phyloP scores from a whole-genome alignment of 768 basidiomycete genomes.

The Phanerochaete carnosa region DNA sequence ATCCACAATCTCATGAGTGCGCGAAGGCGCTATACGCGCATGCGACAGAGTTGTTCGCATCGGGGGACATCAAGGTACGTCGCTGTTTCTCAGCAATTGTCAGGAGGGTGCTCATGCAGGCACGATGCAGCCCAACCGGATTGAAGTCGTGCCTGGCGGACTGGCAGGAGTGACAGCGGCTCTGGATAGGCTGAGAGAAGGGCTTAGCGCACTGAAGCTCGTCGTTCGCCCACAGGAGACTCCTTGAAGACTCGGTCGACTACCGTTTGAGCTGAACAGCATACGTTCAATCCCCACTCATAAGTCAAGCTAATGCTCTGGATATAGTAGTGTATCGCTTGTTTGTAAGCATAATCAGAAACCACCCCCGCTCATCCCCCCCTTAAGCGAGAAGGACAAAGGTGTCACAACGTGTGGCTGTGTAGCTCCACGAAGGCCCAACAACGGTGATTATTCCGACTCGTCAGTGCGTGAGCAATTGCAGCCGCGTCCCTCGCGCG shows the following conservation, averaged over 20 bases:
- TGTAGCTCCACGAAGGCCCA: too few species aligned
- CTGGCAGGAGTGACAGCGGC: slow-evolving; percentile 34
- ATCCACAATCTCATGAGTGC: slow-evolving; percentile 1
- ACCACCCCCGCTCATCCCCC: too few species aligned
- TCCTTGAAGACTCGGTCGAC: too few species aligned
- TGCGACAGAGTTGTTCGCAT: slow-evolving; percentile 10
- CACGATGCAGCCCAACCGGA: slow-evolving; percentile 32
- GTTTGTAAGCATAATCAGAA: too few species aligned
- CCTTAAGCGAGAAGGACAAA: too few species aligned
- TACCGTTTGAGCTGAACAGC: too few species aligned
- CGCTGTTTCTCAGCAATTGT: not conserved
- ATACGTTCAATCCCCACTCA: too few species aligned
- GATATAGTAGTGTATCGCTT: too few species aligned
- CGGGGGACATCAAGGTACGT: slow-evolving; percentile 19
- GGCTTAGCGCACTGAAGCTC: slow-evolving; percentile 40
- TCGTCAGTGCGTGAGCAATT: too few species aligned
- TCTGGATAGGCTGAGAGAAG: slow-evolving; percentile 31
- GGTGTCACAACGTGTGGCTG: too few species aligned
- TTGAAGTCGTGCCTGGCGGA: slow-evolving; percentile 38
- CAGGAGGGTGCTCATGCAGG: not conserved
- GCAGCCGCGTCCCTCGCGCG: not conserved
- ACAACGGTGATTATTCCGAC: too few species aligned
- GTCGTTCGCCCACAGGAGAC: slow-evolving; percentile 15
- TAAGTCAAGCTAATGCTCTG: too few species aligned
- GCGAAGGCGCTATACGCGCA: slow-evolving; percentile 17